phyloP scores from a whole-genome alignment of 331 rosid species.

The Dryas integrifolia region DNA sequence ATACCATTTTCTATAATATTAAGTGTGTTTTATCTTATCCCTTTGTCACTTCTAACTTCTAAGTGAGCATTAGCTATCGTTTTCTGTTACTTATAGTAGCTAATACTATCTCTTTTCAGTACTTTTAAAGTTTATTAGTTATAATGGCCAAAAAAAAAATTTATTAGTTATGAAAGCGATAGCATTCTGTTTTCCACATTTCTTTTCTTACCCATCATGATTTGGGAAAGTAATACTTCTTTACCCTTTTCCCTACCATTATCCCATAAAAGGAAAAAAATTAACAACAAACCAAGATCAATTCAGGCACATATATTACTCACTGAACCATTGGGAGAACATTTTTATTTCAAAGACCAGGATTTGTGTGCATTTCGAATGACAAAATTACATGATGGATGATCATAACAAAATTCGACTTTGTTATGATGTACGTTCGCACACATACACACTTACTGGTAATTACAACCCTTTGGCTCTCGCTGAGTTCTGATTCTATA shows the following conservation, averaged over 20 bases:
- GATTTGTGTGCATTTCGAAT: not conserved
- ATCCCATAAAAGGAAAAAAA: not conserved
- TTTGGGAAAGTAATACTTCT: not conserved
- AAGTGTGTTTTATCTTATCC: not conserved
- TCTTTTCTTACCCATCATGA: not conserved
- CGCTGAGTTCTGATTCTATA: not conserved
- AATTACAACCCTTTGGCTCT: not conserved
- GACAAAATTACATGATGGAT: not conserved
- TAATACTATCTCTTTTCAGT: not conserved
- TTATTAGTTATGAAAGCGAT: not conserved
- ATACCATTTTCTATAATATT: not conserved
- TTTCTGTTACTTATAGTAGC: not conserved
- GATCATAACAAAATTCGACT: not conserved
- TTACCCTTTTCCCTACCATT: not conserved
- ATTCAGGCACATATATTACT: not conserved
- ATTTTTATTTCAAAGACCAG: not conserved
- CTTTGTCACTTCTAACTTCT: not conserved
- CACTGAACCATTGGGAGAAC: not conserved
- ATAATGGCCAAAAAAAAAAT: no score
- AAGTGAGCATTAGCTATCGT: not conserved
- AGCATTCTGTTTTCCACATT: not conserved
- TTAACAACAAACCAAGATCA: not conserved
- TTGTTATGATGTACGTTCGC: no score
- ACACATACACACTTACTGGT: not conserved
- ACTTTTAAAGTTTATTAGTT: not conserved